Conservation (phyloP, 345 rosid species). For the Theobroma cacao region DNA sequence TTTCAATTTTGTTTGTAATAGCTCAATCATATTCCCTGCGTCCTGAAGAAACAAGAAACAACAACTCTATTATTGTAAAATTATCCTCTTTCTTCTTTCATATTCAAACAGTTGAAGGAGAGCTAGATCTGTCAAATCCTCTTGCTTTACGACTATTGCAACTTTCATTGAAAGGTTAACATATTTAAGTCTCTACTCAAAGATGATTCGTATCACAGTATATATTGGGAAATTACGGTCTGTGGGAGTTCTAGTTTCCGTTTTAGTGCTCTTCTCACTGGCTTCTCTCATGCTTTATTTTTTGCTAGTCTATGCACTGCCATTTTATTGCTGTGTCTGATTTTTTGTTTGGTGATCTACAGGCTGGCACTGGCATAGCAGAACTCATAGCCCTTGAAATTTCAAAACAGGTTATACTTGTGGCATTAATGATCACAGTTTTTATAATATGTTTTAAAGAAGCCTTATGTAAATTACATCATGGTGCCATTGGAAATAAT, state of each 20-base stretch:
- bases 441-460: neutral
- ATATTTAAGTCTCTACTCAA: neutral
- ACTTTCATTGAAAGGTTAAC: neutral
- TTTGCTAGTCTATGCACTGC: neutral
- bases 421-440: constrained; percentile 4
- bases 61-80: neutral
- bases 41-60: neutral
- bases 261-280: neutral
- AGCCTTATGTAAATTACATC: neutral
- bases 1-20: neutral
- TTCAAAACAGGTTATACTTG: constrained; percentile 64
- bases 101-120: neutral
- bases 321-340: constrained; percentile 16
- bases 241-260: neutral
- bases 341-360: constrained; percentile 17
- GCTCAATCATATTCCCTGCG: neutral
- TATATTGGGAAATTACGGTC: neutral
- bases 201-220: too few relatives aligned
- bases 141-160: neutral
- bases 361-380: constrained; percentile 99
- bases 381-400: constrained; percentile 92
- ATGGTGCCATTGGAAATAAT: neutral
- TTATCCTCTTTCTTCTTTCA: neutral
- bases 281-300: neutral
- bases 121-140: neutral